A percentile compares a stretch with the other conserved stretches of the same genome.
phyloP scores from a whole-genome alignment of 305 asterid genomes.

The Ilex paraguariensis region DNA sequence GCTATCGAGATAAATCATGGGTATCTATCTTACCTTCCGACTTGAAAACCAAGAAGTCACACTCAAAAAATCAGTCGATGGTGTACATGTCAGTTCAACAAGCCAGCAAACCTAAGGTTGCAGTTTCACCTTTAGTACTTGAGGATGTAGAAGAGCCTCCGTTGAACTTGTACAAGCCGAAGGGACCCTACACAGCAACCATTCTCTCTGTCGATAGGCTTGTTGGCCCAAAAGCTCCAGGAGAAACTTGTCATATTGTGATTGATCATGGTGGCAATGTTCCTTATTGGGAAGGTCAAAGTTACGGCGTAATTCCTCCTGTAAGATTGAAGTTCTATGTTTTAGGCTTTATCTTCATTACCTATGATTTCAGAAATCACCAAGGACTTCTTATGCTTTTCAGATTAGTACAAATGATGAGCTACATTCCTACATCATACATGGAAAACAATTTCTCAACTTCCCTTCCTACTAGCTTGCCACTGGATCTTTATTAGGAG shows the following conservation, averaged over 20 bases:
- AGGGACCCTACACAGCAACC: slow-evolving; percentile 80
- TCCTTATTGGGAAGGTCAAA: slow-evolving; percentile 99
- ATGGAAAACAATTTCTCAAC: neutral
- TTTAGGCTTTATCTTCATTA: neutral
- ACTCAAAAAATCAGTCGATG: slow-evolving; percentile 28
- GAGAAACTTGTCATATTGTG: slow-evolving; percentile 93
- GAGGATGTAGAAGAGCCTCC: slow-evolving; percentile 94
- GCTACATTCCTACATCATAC: too few species aligned
- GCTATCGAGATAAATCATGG: slow-evolving; percentile 39
- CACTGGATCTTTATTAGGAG: too few species aligned
- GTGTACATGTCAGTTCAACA: slow-evolving; percentile 90
- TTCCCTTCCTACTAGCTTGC: too few species aligned
- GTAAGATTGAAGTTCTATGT: slow-evolving; percentile 29
- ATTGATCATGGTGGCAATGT: slow-evolving; percentile 88
- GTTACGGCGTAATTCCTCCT: slow-evolving; percentile 90
- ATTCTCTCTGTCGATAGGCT: slow-evolving; percentile 81
- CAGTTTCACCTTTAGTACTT: slow-evolving; percentile 59
- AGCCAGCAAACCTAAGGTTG: slow-evolving; percentile 64
- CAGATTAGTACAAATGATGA: neutral
- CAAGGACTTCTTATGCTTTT: too few species aligned
- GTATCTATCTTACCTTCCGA: slow-evolving; percentile 28
- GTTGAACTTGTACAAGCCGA: slow-evolving; percentile 79
- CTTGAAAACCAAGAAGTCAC: slow-evolving; percentile 29
- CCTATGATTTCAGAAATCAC: neutral
- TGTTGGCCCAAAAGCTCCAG: slow-evolving; percentile 94